A percentile compares a stretch with the other conserved stretches of the same genome.
phyloP scores from a whole-genome alignment of 345 rosid genomes.

The Salix arbutifolia region DNA sequence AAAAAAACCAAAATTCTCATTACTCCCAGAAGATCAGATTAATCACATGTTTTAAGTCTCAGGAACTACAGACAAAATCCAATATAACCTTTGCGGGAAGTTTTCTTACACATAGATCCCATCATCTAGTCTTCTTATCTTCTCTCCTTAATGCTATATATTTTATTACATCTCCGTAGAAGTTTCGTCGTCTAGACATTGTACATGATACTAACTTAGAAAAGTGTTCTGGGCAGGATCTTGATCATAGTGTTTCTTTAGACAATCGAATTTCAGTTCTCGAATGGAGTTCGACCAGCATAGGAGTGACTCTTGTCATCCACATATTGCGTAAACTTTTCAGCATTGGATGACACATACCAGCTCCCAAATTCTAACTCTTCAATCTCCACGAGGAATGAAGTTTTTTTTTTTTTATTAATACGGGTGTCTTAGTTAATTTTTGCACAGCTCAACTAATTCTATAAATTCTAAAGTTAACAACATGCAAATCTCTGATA shows the following conservation, averaged over 20 bases:
- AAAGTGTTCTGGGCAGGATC: not conserved
- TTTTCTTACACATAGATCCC: not conserved
- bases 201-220: not conserved
- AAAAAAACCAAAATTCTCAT: no score
- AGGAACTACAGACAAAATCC: no score
- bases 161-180: not conserved
- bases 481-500: fast-evolving
- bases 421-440: no score
- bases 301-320: not conserved
- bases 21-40: no score
- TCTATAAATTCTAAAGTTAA: fast-evolving
- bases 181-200: not conserved
- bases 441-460: no score
- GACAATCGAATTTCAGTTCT: not conserved
- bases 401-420: no score
- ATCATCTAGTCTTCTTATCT: not conserved
- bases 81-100: not conserved
- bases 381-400: no score
- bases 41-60: no score
- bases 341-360: not conserved
- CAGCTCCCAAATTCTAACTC: not conserved
- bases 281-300: not conserved
- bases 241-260: not conserved
- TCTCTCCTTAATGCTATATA: not conserved
- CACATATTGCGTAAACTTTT: not conserved